These are phyloP conservation scores for Fraxinus albicans DNA, from an alignment of 305 asterid species.

Conservation along the genomic window DNA sequence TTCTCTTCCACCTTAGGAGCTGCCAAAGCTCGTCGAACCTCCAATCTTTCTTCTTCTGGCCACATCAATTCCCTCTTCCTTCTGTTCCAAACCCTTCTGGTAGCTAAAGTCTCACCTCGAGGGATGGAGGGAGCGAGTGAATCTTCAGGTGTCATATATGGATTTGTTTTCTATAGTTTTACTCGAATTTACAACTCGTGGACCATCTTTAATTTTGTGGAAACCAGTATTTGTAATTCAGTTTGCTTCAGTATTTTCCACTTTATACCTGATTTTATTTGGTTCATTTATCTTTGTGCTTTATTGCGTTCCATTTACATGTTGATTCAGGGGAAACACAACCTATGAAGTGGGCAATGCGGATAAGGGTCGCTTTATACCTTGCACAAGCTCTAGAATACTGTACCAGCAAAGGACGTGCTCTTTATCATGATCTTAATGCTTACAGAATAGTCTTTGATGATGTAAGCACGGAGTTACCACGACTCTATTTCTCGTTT, in stretches of 20 bases:
- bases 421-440: slow-evolving; percentile 93
- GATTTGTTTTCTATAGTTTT: neutral
- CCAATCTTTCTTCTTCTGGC: neutral
- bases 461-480: slow-evolving; percentile 51
- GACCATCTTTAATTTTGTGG: neutral
- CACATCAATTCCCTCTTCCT: neutral
- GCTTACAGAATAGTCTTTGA: slow-evolving; percentile 91
- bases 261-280: neutral
- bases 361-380: slow-evolving; percentile 83
- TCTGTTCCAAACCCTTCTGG: neutral
- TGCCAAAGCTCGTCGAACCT: neutral
- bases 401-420: slow-evolving; percentile 85
- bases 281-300: neutral
- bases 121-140: neutral
- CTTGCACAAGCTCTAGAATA: slow-evolving; percentile 93
- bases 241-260: neutral
- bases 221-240: neutral
- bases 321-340: slow-evolving; percentile 73
- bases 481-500: neutral
- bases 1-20: neutral
- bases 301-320: slow-evolving; percentile 19
- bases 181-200: neutral
- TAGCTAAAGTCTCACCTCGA: neutral
- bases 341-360: slow-evolving; percentile 97
- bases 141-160: neutral